These are phyloP conservation scores for Citrus unshiu DNA, from an alignment of 345 rosid genomes.

Conservation along the genomic window DNA sequence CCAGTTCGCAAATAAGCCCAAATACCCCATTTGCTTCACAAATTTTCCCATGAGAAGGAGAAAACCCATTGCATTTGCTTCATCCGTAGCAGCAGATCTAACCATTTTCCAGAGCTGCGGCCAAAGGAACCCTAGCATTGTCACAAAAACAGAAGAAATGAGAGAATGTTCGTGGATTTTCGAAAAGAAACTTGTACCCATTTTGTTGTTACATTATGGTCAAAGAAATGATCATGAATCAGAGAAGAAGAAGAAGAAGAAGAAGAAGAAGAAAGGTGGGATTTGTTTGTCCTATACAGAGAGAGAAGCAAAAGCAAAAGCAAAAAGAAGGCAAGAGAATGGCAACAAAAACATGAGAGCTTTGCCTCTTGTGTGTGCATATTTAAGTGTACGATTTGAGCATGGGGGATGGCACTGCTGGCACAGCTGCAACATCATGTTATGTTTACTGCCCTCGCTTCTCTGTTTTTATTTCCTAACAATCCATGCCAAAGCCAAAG, in stretches of 20 bases:
- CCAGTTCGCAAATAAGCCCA: constrained; percentile 5
- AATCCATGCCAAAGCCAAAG: neutral
- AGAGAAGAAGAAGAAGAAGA: neutral
- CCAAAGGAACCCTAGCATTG: constrained; percentile 9
- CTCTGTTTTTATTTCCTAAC: neutral
- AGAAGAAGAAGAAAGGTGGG: neutral
- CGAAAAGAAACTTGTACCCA: neutral
- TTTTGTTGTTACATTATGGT: constrained; percentile 3
- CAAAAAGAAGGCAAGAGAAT: neutral
- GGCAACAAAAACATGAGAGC: neutral
- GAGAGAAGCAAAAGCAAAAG: neutral
- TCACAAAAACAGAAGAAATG: neutral
- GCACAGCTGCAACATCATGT: neutral
- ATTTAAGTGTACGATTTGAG: neutral
- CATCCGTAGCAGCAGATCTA: neutral
- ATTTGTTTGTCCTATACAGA: neutral
- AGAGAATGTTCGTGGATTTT: neutral
- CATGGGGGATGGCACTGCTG: constrained; percentile 1
- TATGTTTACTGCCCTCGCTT: neutral
- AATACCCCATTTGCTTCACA: constrained; percentile 13
- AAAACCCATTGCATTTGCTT: constrained; percentile 3
- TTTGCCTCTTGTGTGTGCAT: neutral
- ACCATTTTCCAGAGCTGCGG: constrained; percentile 9
- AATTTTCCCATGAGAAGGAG: neutral
- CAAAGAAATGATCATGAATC: neutral